Conservation (phyloP, 179 eudicot genomes). For the Nepenthes alata region DNA sequence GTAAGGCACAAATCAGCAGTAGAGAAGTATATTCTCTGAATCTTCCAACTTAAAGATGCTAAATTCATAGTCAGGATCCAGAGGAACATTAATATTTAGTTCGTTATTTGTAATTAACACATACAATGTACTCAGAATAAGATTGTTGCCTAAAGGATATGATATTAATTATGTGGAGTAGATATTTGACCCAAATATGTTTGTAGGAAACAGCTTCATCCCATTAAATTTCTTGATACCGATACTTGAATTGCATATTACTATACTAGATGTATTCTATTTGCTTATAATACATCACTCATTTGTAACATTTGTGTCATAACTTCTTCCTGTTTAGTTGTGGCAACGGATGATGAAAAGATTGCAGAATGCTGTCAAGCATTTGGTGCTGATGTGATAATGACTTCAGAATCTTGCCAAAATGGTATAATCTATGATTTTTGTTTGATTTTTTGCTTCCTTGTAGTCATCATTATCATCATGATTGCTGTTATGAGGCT, state of each 20-base stretch:
- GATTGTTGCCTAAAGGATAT: too few species aligned
- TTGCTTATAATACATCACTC: background rate
- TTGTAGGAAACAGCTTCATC: too few species aligned
- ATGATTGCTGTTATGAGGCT: background rate
- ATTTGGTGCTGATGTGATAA: slow-evolving; percentile 95
- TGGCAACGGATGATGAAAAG: slow-evolving; percentile 95
- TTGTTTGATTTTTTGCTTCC: background rate
- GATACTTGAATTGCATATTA: too few species aligned
- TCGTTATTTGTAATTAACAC: background rate
- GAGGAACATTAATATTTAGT: background rate
- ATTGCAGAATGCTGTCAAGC: slow-evolving; percentile 89
- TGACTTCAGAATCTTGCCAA: slow-evolving; percentile 87
- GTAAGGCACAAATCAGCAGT: too few species aligned
- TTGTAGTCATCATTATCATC: background rate
- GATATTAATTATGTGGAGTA: too few species aligned
- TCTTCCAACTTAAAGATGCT: background rate
- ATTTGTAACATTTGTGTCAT: background rate
- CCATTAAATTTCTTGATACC: too few species aligned
- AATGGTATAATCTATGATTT: slow-evolving; percentile 41
- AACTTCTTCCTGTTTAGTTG: slow-evolving; percentile 40
- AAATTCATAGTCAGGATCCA: background rate
- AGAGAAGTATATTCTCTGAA: background rate
- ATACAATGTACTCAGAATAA: too few species aligned
- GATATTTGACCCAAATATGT: too few species aligned
- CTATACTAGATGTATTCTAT: too few species aligned